phyloP scores from a whole-genome alignment of 148 eudicot species.

The Chenopodium berlandieri region DNA sequence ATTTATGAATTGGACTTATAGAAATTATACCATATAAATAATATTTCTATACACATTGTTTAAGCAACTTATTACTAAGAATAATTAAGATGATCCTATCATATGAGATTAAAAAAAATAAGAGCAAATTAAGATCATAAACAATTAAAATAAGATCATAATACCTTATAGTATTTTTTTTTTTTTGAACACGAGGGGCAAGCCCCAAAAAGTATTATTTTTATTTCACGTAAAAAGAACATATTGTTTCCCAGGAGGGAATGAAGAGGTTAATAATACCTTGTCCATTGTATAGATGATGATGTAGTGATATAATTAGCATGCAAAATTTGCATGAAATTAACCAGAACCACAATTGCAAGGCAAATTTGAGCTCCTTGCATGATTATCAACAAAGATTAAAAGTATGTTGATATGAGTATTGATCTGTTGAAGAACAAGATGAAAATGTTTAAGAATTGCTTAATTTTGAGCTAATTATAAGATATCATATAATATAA shows the following conservation, averaged over 20 bases:
- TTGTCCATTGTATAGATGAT: neutral
- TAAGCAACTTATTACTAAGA: no score
- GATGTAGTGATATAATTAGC: slow-evolving; percentile 1
- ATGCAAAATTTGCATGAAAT: slow-evolving; percentile 11
- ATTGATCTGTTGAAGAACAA: slow-evolving; percentile 5
- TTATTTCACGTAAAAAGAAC: no score
- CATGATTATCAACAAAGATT: slow-evolving; percentile 12
- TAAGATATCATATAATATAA: no score
- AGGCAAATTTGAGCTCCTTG: slow-evolving; percentile 18
- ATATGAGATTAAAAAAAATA: no score
- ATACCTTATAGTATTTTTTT: no score
- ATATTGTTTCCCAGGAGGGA: neutral
- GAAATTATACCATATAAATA: neutral
- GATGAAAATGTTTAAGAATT: neutral
- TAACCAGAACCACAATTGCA: slow-evolving; percentile 19
- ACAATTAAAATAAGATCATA: no score
- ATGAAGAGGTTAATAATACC: slow-evolving; percentile 9
- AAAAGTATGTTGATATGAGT: neutral
- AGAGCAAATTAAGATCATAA: no score
- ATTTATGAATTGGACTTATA: neutral
- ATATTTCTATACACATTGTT: no score
- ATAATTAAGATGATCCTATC: no score
- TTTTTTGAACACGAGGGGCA: no score
- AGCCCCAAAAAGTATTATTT: no score
- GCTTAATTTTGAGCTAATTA: neutral